Evolutionary conservation across 1,139 yeast genomes (phyloP), one percentile per base, ranked within the genome.

Genomic region (Taphrina pruni): DNA sequence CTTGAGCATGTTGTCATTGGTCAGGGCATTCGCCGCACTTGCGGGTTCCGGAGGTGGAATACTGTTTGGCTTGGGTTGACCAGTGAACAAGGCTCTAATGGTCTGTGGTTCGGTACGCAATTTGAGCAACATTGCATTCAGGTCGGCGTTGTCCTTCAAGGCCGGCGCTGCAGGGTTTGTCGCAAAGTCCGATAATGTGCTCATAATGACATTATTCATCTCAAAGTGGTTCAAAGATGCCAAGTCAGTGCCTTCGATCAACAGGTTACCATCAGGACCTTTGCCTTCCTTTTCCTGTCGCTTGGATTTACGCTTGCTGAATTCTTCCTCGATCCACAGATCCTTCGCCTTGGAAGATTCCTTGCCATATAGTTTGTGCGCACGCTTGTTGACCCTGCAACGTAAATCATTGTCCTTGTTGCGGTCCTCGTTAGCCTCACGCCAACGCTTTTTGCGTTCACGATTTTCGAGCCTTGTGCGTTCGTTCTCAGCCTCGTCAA

Each of bases 371-470:
- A 88, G 79, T 21, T 79, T 78, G 56, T 81, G 81, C 0, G 98
- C 97, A 60, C 94, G 81, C 73, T 87, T 88, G 72, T 85, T 83
- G 38, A 94, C 88, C 69, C 98, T 81, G 0, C 90, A 86, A 67
- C 96, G 83, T 71, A 93, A 80, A 76, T 93, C 98, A 74, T 90
- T 89, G 76, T 91, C 97, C 79, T 90, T 88, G 77, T 93, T 93
- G 72, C 95, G 83, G 72, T 88, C 89, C 17, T 85, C 84, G 76
- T 93, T 92, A 48, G 86, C 88, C 72, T 87, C 94, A 76, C 98
- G 85, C 98, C 98, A 94, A 74, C 87, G 86, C 79, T 92, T 88
- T 79, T 94, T 94, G 51, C 98, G 83, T 72, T 89, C 94, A 65
- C 97, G 83, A 75, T 92, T 92, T 70, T 88, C 96, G 38, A 85